A percentile compares a stretch with the other conserved stretches of the same genome.
Conservation (phyloP, 164 flowering plant genomes). For the Magnolia changhungtana region DNA sequence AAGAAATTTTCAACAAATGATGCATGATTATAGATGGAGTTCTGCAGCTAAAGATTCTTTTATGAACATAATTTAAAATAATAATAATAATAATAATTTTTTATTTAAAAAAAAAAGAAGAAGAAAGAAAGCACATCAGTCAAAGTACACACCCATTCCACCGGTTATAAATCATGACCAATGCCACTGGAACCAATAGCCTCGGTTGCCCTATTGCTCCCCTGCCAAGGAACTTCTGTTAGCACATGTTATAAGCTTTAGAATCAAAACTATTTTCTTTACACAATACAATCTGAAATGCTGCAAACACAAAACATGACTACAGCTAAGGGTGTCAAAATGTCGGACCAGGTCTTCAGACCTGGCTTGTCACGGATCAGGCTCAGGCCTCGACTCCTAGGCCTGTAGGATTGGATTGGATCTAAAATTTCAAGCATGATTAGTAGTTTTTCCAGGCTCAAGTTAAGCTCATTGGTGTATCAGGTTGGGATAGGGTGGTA, state of each 20-base stretch:
- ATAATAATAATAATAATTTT: no score
- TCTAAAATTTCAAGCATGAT: no score
- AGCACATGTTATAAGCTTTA: not conserved
- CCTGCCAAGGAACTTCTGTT: constrained; percentile 45
- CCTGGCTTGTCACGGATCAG: no score
- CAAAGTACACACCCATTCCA: constrained; percentile 76
- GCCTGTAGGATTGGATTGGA: no score
- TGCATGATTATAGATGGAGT: not conserved
- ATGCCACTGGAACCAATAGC: constrained; percentile 71
- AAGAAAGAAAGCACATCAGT: not conserved
- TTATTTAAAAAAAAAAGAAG: not conserved
- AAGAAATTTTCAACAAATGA: no score
- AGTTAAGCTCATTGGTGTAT: no score
- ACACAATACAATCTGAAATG: no score
- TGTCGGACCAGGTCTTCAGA: no score
- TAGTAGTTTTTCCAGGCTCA: no score
- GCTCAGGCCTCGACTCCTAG: no score
- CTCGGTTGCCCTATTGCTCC: constrained; percentile 82
- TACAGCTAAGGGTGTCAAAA: no score
- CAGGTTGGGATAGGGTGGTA: no score
- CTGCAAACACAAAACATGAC: not conserved
- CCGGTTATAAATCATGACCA: constrained; percentile 89
- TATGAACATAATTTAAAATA: not conserved
- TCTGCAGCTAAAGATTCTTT: not conserved
- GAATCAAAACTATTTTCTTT: not conserved